Evolutionary conservation across 768 basidiomycete species (phyloP), one percentile per base, ranked within the genome.

Genomic region (Trametes cubensis): DNA sequence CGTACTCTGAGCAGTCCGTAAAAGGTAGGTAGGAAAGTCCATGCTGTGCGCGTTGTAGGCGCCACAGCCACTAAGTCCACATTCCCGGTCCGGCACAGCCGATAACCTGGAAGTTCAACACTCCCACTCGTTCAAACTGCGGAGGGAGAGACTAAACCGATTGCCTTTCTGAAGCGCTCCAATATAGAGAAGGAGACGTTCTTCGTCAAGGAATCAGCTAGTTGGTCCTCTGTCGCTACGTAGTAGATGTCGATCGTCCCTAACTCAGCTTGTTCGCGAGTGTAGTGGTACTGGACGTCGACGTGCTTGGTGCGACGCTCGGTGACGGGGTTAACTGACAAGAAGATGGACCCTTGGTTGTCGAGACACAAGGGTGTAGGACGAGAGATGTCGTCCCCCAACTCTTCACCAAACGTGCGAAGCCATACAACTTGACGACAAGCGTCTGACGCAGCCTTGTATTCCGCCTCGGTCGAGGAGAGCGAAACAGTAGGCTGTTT

Each of bases 391-490:
- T 47, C 38, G 38, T 51, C 42, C 21, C 58, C 56, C 10, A 69
- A 42, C 45, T 69, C 66, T 0, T 6, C n/a, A 13, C 52, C 44
- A 23, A 68, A 55, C n/a, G 44, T 28, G 15, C 58, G 38, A 3
- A 74, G 21, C 71, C 69, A 74, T 3, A 66, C 34, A 0, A 62
- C 60, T 21, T 74, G 70, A 34, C 62, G 61, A 3, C 71, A 60
- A 7, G 75, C 69, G 47, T 74, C 64, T 5, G 71, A 63, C 3
- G 68, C 49, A 0, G 78, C 71, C 30, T 75, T 72, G 61, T 80
- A 79, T 62, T 80, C 77, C 2, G 75, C 72, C 60, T 79, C 75
- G 0, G 71, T 71, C 0, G 75, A 76, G 4, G 76, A 78, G 3
- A 71, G 65, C 0, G 76, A 70, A 0, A 78, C 71, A 0, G 70